Percentiles rank a stretch among this genome's conserved stretches.
phyloP scores from a whole-genome alignment of 805 yeast species.

The Metschnikowia lachancei region DNA sequence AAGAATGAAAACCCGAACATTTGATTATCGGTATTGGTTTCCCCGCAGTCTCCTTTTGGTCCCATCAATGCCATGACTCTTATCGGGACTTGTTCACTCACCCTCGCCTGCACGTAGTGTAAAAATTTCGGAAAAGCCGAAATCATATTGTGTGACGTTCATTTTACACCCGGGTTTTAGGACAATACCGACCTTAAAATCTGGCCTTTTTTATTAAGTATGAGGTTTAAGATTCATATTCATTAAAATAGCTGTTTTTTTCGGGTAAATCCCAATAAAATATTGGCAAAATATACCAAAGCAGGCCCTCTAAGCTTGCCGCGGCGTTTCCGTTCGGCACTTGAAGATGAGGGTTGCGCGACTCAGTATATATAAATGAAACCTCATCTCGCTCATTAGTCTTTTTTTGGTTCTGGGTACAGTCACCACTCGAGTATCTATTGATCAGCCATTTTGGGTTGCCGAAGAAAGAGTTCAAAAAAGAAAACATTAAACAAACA shows the following conservation, averaged over 20 bases:
- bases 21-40: not conserved
- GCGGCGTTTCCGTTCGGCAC: constrained; percentile 10
- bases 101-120: not conserved
- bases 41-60: constrained; percentile 1
- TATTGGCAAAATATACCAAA: not conserved
- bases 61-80: not conserved
- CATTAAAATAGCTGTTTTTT: no score
- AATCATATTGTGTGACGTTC: not conserved
- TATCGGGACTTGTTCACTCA: not conserved
- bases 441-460: constrained; percentile 6
- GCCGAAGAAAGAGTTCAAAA: not conserved
- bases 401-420: constrained; percentile 9
- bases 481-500: not conserved
- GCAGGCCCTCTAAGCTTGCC: constrained; percentile 1
- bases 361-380: constrained; percentile 4
- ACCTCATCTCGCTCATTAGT: constrained; percentile 9
- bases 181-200: not conserved
- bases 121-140: constrained; percentile 7
- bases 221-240: not conserved
- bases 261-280: no score
- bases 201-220: not conserved
- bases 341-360: constrained; percentile 9
- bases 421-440: constrained; percentile 4
- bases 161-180: not conserved
- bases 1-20: no score